Evolutionary conservation across 352 stramenopile species (phyloP), one percentile per base, ranked within the genome.

Genomic region (Pythium apleroticum): DNA sequence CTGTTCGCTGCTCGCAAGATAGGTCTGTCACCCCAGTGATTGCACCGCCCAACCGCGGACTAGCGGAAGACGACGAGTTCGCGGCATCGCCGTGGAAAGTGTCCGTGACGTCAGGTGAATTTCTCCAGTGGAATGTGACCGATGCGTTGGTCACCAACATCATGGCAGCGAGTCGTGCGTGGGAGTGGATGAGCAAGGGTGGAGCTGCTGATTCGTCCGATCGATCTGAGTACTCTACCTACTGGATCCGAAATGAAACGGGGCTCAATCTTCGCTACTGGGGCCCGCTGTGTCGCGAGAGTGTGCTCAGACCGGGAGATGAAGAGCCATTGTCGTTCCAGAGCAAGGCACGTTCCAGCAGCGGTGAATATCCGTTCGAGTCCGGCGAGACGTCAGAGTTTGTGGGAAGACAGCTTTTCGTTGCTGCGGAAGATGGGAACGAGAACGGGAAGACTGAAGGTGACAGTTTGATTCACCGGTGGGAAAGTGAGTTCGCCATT

Each of bases 221-320:
- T 65, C 88, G 88, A 72, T 85, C 77, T 12, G 81, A 92, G 49
- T 93, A 92, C 64, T 95, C 87, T 30, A 89, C 85, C 15, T 93
- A 93, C 57, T 93, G 84, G 80, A 93, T 95, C 46, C 81, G 87
- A 57, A 96, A 96, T 63, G 81, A 93, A 27, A 96, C 84, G 3
- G 88, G 88, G 28, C 71, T 96, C 31, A 71, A 70, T n/a, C 66
- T 96, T 59, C 73, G 80, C 19, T 95, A 95, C 52, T 91, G 83
- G 84, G 75, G 83, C 20, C 59, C 68, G 33, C 80, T 80, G 9
- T 89, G 83, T 58, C 77, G 76, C 14, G 69, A 86, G 14, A 78
- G 84, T 45, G 75, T 65, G 25, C 73, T 95, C 19, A 59, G 60
- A 7, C 70, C 81, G 56, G 86, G 81, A 17, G 56, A 68, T 37